Conservation (phyloP, 768 basidiomycete genomes). For the Rubroboletus pulcherrimus region DNA sequence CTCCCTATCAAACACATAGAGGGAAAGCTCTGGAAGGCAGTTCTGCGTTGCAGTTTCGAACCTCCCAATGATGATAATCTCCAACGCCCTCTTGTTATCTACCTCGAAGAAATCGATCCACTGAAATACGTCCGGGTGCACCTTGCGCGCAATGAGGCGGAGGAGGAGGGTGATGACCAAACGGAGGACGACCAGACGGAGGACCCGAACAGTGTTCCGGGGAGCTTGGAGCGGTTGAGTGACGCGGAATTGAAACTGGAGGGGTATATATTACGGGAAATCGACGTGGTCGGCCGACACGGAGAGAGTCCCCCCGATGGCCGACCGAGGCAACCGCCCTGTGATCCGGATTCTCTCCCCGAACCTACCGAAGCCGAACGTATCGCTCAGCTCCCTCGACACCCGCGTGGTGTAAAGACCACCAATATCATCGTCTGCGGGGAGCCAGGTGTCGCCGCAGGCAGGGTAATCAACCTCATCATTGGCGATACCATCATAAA, state of each 20-base stretch:
- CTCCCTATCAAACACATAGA: constrained; percentile 17
- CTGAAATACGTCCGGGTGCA: constrained; percentile 17
- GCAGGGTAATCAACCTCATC: constrained; percentile 28
- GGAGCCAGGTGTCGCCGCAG: constrained; percentile 34
- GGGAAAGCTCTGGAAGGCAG: constrained; percentile 17
- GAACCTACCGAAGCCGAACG: constrained; percentile 17
- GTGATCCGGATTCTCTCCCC: constrained; percentile 6
- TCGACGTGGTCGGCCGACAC: constrained; percentile 9
- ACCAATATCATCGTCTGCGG: constrained; percentile 43
- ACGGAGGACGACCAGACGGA: not conserved
- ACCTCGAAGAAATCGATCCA: constrained; percentile 14
- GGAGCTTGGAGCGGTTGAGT: constrained; percentile 20
- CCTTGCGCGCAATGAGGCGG: not conserved
- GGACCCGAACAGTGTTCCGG: not conserved
- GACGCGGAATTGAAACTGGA: constrained; percentile 11
- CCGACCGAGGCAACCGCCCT: not conserved
- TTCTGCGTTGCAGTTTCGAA: constrained; percentile 25
- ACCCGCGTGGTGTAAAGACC: constrained; percentile 19
- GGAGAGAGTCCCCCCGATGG: not conserved
- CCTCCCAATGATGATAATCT: constrained; percentile 1
- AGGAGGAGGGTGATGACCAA: not conserved
- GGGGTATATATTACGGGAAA: constrained; percentile 9
- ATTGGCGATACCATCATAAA: constrained; percentile 11
- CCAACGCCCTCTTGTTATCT: constrained; percentile 23
- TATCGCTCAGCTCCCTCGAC: constrained; percentile 13